A percentile compares a stretch with the other conserved stretches of the same genome.
Conservation (phyloP, 1,284 basidiomycete species). For the Cutaneotrichosporon arboriforme region DNA sequence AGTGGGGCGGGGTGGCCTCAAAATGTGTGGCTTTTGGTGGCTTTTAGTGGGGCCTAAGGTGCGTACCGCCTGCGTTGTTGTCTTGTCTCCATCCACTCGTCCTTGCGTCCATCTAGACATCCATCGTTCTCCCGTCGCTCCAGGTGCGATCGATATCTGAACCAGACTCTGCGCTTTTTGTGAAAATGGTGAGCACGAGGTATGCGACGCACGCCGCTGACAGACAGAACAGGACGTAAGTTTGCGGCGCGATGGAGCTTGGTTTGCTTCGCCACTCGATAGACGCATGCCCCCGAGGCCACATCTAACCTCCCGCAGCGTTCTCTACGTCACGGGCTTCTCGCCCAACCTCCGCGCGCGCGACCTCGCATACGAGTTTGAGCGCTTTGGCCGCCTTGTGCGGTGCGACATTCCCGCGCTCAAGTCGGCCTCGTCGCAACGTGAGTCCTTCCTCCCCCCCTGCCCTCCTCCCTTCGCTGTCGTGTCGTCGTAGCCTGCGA, state of each 20-base stretch:
- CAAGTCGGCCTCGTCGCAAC: conserved; percentile 38
- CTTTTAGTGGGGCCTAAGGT: no score
- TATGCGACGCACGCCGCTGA: neutral
- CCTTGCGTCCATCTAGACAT: no score
- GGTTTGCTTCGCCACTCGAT: neutral
- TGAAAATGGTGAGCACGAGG: no score
- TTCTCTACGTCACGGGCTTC: conserved; percentile 81
- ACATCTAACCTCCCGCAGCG: conserved; percentile 49
- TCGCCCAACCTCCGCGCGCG: conserved; percentile 68
- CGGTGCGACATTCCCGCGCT: conserved; percentile 83
- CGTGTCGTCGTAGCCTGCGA: neutral
- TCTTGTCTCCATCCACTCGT: no score
- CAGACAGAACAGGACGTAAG: neutral
- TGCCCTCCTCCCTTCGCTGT: neutral
- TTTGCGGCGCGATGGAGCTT: neutral
- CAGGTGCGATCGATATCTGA: no score
- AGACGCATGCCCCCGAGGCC: neutral
- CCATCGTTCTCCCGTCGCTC: no score
- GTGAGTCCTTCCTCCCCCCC: conserved; percentile 31
- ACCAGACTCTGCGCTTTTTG: no score
- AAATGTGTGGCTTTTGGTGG: no score
- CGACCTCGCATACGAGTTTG: conserved; percentile 80
- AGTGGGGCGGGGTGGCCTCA: no score
- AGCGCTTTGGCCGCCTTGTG: conserved; percentile 58
- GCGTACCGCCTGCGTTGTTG: no score